Evolutionary conservation across 2,329 filamentous ascomycete species (phyloP).

Genomic region (Colletotrichum aenigma): DNA sequence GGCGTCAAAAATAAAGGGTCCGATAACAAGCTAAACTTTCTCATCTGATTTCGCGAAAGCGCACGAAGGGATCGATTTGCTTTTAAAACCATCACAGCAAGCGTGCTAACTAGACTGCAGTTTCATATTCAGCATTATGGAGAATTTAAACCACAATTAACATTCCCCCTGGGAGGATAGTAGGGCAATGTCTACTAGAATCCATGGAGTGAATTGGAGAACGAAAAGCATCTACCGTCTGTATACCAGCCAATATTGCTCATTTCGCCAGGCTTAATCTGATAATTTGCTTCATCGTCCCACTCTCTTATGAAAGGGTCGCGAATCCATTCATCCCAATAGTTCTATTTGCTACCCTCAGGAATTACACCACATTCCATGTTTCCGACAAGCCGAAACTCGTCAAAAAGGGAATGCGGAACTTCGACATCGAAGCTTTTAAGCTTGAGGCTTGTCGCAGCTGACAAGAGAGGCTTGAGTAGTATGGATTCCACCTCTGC

Average conservation of each 20-base stretch:
- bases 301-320: background rate
- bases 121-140: background rate
- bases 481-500: no score
- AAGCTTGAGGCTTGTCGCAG: no score
- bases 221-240: background rate
- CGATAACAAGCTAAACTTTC: background rate
- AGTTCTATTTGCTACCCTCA: background rate
- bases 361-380: background rate
- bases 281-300: background rate
- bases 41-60: background rate
- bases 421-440: background rate
- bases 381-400: background rate
- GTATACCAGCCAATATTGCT: background rate
- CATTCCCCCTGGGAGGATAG: background rate
- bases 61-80: background rate
- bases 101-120: no score
- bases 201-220: background rate
- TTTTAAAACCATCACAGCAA: background rate
- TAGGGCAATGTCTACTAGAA: background rate
- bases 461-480: no score
- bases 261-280: background rate
- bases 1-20: no score
- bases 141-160: background rate
- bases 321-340: background rate
- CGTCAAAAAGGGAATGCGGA: background rate